Conservation (phyloP, 225 moss, liverwort and hornwort genomes). For the Sphagnum tenellum region DNA sequence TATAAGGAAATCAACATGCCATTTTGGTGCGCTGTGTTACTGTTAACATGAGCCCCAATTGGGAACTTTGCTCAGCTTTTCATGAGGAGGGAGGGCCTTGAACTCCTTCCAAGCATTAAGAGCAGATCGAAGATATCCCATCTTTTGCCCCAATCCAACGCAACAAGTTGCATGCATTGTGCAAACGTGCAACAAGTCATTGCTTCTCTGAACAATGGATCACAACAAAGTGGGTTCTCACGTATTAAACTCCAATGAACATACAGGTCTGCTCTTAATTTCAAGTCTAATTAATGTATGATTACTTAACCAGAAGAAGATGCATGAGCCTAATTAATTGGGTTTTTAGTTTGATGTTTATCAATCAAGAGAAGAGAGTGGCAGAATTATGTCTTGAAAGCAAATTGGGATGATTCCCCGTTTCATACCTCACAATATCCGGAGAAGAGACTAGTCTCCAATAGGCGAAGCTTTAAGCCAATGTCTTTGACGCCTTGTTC, state of each 20-base stretch:
- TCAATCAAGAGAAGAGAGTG: neutral
- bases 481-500: slow-evolving; percentile 8
- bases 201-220: neutral
- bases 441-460: slow-evolving; percentile 50
- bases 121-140: no score
- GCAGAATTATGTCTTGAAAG: neutral
- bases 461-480: slow-evolving; percentile 35
- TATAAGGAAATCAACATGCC: no score
- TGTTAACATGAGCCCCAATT: no score
- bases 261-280: neutral
- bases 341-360: neutral
- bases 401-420: no score
- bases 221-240: neutral
- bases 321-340: neutral
- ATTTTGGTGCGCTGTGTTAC: no score
- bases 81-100: no score
- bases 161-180: slow-evolving; percentile 43
- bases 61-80: no score
- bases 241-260: neutral
- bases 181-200: slow-evolving; percentile 32
- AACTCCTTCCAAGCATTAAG: no score
- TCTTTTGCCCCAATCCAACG: no score
- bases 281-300: neutral
- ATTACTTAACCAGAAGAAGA: neutral
- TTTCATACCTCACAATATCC: slow-evolving; percentile 64